Evolutionary conservation across 2,329 filamentous ascomycete genomes (phyloP), one percentile per base, ranked within the genome.

Genomic region (Penicillium capsulatum): DNA sequence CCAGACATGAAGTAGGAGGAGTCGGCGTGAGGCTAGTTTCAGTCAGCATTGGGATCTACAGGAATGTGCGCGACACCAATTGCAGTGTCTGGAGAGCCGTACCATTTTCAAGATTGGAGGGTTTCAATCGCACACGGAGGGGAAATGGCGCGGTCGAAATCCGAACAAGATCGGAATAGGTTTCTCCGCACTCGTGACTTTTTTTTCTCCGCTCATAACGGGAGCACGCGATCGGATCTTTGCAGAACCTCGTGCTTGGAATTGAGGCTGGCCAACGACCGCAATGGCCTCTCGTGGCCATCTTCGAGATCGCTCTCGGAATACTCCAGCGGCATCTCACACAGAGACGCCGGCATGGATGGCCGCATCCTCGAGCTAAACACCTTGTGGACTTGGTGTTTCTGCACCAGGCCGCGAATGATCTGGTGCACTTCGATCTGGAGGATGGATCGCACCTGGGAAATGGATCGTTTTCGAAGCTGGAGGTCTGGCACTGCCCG

Each of bases 11-110:
- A 73, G 47, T 64, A 63, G n/a, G 70, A 67, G 15, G 68, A 60
- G 51, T 72, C 69, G 42, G 70, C 70, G 61, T 73, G 70, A 41
- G 67, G 67, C 70, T 72, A 40, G 6, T 17, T 17, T 11, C n/a
- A 28, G 26, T n/a, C 26, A 14, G 13, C 26, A 7, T 14, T 7
- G 22, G 7, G 7, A 24, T 7, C 27, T 16, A 10, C 27, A 6
- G 3, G 17, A 11, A 24, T 24, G 29, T 27, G 19, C 17, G 26
- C n/a, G n/a, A n/a, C n/a, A n/a, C n/a, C n/a, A n/a, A n/a, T n/a
- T n/a, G n/a, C n/a, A n/a, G n/a, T n/a, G n/a, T n/a, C n/a, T n/a
- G n/a, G 5, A 22, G 19, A 9, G 5, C 9, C 19, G 19, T 22
- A 22, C 19, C 19, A 22, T 22, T 22, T 5, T 22, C 5, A 22